Conservation (phyloP, 108 stramenopile species). For the Skeletonema tropicum region DNA sequence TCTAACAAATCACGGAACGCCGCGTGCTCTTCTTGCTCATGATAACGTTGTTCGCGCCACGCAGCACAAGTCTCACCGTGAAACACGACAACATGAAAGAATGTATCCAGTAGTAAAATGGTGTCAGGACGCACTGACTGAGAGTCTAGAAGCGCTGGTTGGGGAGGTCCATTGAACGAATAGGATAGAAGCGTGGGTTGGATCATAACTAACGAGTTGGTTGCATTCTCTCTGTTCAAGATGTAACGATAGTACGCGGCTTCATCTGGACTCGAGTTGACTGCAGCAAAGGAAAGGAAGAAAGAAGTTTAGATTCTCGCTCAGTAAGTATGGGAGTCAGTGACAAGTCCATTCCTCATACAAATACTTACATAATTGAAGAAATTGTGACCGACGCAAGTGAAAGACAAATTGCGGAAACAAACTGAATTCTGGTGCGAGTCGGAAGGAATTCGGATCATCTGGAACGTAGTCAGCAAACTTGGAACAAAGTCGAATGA, state of each 20-base stretch:
- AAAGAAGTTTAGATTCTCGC: no score
- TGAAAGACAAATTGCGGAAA: conserved; percentile 99
- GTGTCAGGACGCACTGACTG: conserved; percentile 95
- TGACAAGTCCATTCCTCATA: no score
- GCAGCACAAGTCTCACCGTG: conserved; percentile 99
- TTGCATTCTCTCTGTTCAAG: conserved; percentile 88
- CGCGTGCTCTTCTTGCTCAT: conserved; percentile 96
- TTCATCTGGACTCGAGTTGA: conserved; percentile 99
- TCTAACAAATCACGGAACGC: conserved; percentile 89
- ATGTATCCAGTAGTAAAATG: conserved; percentile 97
- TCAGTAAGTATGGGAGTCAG: no score
- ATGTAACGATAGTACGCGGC: conserved; percentile 95
- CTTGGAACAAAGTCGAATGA: conserved; percentile 97
- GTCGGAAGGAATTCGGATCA: conserved; percentile 91
- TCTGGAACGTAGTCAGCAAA: conserved; percentile 98
- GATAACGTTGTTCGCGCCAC: conserved; percentile 97
- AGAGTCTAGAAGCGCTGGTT: conserved; percentile 95
- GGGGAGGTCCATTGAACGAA: conserved; percentile 94
- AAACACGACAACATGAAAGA: conserved; percentile 99
- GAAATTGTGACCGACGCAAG: conserved; percentile 92
- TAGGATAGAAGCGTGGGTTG: conserved; percentile 98
- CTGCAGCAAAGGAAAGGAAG: no score
- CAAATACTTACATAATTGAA: no score
- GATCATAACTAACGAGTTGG: conserved; percentile 98
- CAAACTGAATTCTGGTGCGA: conserved; percentile 94